Evolutionary conservation across 306 rosid species (phyloP).

Genomic region (Phaseolus lunatus): DNA sequence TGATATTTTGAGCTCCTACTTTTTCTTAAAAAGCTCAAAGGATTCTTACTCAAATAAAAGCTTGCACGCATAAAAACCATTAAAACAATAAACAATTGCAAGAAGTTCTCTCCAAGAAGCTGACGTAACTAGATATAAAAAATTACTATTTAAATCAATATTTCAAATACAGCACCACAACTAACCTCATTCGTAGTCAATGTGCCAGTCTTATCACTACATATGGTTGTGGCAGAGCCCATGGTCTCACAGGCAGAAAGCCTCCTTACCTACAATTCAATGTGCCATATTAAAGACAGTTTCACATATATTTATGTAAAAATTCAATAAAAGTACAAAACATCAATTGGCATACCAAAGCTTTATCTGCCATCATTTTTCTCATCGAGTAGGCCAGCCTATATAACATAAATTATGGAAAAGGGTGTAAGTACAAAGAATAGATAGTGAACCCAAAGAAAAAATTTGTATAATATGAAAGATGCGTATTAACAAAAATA

Average conservation of each 20-base stretch:
- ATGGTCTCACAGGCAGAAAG: constrained; percentile 99
- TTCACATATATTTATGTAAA: constrained; percentile 31
- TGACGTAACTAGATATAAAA: constrained; percentile 15
- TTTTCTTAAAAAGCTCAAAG: constrained; percentile 11
- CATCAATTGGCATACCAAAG: constrained; percentile 74
- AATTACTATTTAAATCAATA: constrained; percentile 6
- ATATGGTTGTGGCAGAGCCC: constrained; percentile 99
- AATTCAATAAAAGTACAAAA: constrained; percentile 24
- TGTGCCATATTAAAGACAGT: not conserved
- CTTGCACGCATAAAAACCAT: constrained; percentile 16
- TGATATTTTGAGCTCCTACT: constrained; percentile 25
- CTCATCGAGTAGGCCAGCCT: constrained; percentile 98
- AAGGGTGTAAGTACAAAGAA: constrained; percentile 27
- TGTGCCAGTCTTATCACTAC: constrained; percentile 99
- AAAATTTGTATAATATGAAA: not conserved
- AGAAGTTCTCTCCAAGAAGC: constrained; percentile 20
- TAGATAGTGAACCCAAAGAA: not conserved
- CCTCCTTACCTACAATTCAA: constrained; percentile 82
- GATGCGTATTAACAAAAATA: not conserved
- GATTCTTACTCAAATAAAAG: not conserved
- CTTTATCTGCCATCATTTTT: constrained; percentile 99
- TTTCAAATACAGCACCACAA: constrained; percentile 38
- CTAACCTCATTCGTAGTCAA: constrained; percentile 84
- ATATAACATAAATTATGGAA: constrained; percentile 44
- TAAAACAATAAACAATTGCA: constrained; percentile 6